A percentile compares a stretch with the other conserved stretches of the same genome.
Conservation (phyloP, 345 rosid genomes). For the Eutrema yunnanense region DNA sequence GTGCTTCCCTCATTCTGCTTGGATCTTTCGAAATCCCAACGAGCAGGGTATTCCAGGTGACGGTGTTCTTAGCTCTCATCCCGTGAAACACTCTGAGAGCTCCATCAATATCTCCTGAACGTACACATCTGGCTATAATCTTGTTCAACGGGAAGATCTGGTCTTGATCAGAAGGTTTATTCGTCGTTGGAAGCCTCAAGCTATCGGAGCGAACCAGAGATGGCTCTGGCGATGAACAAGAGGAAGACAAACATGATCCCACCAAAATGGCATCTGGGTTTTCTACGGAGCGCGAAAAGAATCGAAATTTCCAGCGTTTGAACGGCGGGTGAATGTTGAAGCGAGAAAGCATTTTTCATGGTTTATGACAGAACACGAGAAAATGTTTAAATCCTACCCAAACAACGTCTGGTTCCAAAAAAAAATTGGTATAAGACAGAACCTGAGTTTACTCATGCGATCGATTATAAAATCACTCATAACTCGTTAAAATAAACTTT, state of each 20-base stretch:
- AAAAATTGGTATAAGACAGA: not conserved
- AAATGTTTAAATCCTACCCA: not conserved
- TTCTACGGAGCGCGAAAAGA: constrained; percentile 15
- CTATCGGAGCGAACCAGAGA: constrained; percentile 15
- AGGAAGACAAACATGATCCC: constrained; percentile 5
- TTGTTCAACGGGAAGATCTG: constrained; percentile 49
- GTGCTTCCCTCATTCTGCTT: constrained; percentile 45
- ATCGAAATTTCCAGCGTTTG: constrained; percentile 13
- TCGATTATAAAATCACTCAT: not conserved
- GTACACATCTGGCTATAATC: constrained; percentile 41
- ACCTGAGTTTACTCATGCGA: not conserved
- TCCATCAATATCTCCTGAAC: constrained; percentile 53
- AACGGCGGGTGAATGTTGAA: constrained; percentile 10
- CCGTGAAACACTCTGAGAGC: constrained; percentile 52
- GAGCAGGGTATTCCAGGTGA: constrained; percentile 74
- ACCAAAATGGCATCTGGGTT: constrained; percentile 24
- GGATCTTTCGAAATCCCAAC: constrained; percentile 37
- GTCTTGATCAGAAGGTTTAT: not conserved
- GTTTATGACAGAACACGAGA: not conserved
- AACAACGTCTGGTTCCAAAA: not conserved
- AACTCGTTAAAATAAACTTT: not conserved
- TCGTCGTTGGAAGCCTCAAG: constrained; percentile 4
- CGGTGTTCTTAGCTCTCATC: constrained; percentile 50
- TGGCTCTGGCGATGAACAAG: constrained; percentile 2
- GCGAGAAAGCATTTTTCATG: constrained; percentile 15